Conservation (phyloP, 148 eudicot species). For the Fagopyrum homotropicum region DNA sequence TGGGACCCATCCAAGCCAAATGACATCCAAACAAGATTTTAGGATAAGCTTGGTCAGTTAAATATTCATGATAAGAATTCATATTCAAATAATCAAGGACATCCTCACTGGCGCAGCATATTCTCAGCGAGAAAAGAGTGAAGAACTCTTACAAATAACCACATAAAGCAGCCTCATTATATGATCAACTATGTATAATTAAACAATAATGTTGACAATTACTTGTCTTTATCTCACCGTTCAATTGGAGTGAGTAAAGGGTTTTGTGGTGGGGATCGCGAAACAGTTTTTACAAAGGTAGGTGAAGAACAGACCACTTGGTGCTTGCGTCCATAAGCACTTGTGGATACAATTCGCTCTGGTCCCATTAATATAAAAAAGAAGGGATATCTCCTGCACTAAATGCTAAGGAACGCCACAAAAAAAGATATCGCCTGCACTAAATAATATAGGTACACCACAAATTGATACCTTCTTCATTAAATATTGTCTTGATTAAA, state of each 20-base stretch:
- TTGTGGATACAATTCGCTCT: neutral
- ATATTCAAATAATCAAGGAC: no score
- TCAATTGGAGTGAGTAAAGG: neutral
- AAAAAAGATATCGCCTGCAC: neutral
- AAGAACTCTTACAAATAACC: neutral
- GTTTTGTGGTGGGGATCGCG: neutral
- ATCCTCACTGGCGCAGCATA: neutral
- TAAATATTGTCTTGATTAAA: neutral
- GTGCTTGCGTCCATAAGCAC: neutral
- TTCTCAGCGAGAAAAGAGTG: neutral
- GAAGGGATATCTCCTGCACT: neutral
- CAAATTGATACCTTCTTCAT: no score
- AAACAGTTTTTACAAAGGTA: neutral
- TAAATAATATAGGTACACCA: neutral
- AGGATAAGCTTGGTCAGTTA: no score
- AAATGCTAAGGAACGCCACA: neutral
- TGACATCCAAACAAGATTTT: no score
- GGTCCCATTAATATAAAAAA: neutral
- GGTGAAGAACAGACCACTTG: neutral
- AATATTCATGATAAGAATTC: no score
- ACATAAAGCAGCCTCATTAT: neutral
- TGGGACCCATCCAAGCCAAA: no score
- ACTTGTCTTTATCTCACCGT: neutral
- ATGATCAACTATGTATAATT: neutral
- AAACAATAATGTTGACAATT: neutral